Conservation (phyloP, 31 red algal genomes). For the Odonthalia washingtoniensis region DNA sequence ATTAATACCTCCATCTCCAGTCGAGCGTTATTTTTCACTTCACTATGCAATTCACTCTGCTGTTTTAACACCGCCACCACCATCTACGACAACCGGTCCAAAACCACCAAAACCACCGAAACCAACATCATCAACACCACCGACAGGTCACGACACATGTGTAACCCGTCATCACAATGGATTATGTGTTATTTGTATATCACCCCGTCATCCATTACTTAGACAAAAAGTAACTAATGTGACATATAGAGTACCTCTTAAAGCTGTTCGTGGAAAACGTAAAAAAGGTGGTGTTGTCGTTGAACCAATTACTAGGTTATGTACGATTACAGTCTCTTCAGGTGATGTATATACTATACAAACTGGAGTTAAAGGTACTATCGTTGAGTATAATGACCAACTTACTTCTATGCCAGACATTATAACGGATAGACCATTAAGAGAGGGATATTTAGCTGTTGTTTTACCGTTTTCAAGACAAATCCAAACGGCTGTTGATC, state of each 20-base stretch:
- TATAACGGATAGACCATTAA: conserved; percentile 40
- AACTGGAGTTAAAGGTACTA: conserved; percentile 64
- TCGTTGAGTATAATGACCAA: conserved; percentile 71
- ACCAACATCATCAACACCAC: no score
- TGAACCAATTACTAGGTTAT: conserved; percentile 60
- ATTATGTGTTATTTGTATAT: conserved; percentile 72
- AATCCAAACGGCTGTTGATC: conserved; percentile 75
- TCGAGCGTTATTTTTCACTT: conserved; percentile 68
- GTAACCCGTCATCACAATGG: conserved; percentile 84
- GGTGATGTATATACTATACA: conserved; percentile 69
- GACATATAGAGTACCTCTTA: conserved; percentile 60
- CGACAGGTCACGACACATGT: conserved; percentile 65
- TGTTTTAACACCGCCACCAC: conserved; percentile 4
- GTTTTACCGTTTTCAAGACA: conserved; percentile 69
- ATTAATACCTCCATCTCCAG: conserved; percentile 39
- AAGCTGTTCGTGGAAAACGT: conserved; percentile 69
- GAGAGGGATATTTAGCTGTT: conserved; percentile 74
- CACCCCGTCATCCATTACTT: conserved; percentile 69
- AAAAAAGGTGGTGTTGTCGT: conserved; percentile 79
- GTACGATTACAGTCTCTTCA: conserved; percentile 35
- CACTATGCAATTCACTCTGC: conserved; percentile 53
- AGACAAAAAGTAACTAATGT: conserved; percentile 34
- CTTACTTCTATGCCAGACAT: conserved; percentile 44
- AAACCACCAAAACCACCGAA: no score
- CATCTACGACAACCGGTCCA: not conserved